Evolutionary conservation across 805 yeast genomes (phyloP), one percentile per base, ranked within the genome.

Genomic region (Wickerhamiella slavikovae): DNA sequence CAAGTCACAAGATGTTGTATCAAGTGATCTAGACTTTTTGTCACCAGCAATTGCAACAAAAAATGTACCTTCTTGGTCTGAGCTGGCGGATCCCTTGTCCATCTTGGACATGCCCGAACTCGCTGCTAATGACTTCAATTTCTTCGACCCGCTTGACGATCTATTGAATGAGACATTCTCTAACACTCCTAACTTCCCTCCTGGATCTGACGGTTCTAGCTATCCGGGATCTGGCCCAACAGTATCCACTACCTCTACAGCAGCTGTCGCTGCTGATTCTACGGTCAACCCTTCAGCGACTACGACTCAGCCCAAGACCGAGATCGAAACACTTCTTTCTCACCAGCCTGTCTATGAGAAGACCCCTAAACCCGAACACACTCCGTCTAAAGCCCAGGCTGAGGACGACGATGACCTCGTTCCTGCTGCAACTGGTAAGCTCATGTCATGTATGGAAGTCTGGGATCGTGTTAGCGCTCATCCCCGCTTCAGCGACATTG

Each of bases 391-490:
- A n/a, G n/a, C n/a, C n/a, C n/a, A n/a, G n/a, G 22, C 22, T 19
- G 12, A 13, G 6, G 6, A 9, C 5, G 39, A 32, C 7, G 44
- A 38, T 15, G 53, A 48, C 14, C 36, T 40, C 6, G 52, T 51
- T 15, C 54, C 56, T 3, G 48, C 44, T 3, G 35, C 39, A 5
- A 31, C 37, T 14, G 36, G 41, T 22, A 44, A 41, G 34, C 38
- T 49, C 40, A 54, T 76, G 53, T 69, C 68, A 45, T 89, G 98
- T 52, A 68, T 92, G 1, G 94, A 82, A 41, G 74, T 85, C 11
- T 89, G 98, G 98, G 96, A 85, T 51, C 66, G 96, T 45, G 75
- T 89, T 22, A 77, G 94, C 2, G 54, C 89, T 15, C 96, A 89
- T 59, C 96, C 98, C 20, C 69, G 75, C 47, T 89, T 83, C 51